Evolutionary conservation across 352 stramenopile genomes (phyloP).

Genomic region (Blastocystis hominis): DNA sequence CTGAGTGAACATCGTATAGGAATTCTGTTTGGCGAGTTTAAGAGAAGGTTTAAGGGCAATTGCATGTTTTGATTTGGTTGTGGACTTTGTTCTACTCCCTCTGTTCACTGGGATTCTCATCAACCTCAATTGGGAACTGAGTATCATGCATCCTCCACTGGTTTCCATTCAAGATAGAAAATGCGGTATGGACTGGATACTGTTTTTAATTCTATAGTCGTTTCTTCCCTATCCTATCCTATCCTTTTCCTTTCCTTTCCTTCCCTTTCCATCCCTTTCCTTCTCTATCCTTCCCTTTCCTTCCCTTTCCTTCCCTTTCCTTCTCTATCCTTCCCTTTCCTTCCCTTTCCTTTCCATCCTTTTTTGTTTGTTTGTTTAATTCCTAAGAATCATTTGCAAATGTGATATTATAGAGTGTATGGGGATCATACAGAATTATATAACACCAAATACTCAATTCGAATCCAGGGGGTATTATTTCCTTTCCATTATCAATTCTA

Average conservation of each 20-base stretch:
- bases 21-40: slow-evolving; percentile 45
- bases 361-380: background rate
- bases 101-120: no score
- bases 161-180: no score
- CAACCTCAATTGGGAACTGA: no score
- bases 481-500: background rate
- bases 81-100: background rate
- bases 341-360: background rate
- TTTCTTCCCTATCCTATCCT: no score
- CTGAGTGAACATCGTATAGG: slow-evolving; percentile 18
- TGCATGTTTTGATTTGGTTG: slow-evolving; percentile 23
- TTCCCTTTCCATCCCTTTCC: no score
- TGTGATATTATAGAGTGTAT: background rate
- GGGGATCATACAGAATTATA: background rate
- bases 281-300: no score
- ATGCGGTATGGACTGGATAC: no score
- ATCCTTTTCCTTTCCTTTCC: no score
- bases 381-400: background rate
- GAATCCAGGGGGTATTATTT: background rate
- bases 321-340: no score
- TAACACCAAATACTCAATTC: background rate
- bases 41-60: slow-evolving; percentile 4
- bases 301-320: no score
- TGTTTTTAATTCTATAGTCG: no score
- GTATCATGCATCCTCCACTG: no score